Conservation (phyloP, 108 stramenopile genomes). For the Parmales sp. region DNA sequence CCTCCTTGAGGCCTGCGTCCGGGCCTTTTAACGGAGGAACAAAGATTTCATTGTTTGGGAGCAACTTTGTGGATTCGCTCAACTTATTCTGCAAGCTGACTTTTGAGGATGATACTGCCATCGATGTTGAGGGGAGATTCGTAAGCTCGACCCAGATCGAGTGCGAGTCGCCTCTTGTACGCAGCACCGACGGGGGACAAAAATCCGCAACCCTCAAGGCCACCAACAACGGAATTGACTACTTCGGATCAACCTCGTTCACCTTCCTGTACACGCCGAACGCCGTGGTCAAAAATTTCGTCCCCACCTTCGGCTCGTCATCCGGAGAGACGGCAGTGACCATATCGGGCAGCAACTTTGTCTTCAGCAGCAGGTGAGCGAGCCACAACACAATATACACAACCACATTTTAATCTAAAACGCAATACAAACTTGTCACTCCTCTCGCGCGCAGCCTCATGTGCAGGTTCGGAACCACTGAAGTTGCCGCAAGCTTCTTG, state of each 20-base stretch:
- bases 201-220: constrained; percentile 17
- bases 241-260: background rate
- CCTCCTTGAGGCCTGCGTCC: background rate
- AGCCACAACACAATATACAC: too few relatives aligned
- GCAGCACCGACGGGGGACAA: background rate
- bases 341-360: background rate
- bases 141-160: background rate
- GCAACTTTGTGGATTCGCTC: background rate
- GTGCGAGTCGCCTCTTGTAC: background rate
- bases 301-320: constrained; percentile 7
- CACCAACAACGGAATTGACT: constrained; percentile 13
- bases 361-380: too few relatives aligned
- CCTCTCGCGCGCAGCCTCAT: background rate
- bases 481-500: background rate
- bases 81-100: background rate
- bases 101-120: background rate
- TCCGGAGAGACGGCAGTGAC: background rate
- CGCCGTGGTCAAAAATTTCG: background rate
- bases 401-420: too few relatives aligned
- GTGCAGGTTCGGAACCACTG: background rate
- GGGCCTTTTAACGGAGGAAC: constrained; percentile 8
- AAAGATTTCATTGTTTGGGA: background rate
- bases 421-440: background rate
- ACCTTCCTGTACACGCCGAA: constrained; percentile 12
- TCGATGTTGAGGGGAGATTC: background rate